Evolutionary conservation across 2,329 filamentous ascomycete genomes (phyloP).

Genomic region (Macrophomina tecta): DNA sequence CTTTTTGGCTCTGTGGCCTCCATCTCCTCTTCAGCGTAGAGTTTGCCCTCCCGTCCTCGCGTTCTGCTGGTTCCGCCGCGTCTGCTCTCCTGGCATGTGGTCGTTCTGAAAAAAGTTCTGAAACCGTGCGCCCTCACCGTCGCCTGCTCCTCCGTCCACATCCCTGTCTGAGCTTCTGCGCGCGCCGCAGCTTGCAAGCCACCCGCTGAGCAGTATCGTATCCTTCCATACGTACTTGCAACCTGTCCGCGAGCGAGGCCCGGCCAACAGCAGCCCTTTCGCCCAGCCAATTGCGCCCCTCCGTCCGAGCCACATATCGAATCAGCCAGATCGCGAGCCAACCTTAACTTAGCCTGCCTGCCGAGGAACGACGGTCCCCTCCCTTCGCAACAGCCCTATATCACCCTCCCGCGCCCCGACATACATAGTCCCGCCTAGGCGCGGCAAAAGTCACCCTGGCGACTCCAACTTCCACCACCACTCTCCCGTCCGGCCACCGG

Average conservation of each 20-base stretch:
- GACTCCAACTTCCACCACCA: constrained; percentile 45
- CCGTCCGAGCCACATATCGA: constrained; percentile 12
- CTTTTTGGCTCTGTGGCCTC: background rate
- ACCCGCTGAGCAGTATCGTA: constrained; percentile 5
- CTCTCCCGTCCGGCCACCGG: constrained; percentile 44
- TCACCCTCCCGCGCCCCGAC: constrained; percentile 1
- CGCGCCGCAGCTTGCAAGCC: constrained; percentile 4
- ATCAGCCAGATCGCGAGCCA: constrained; percentile 2
- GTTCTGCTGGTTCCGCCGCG: constrained; percentile 32
- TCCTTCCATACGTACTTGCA: background rate
- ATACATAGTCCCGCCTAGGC: background rate
- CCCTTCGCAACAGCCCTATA: constrained; percentile 20
- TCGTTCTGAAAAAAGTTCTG: constrained; percentile 7
- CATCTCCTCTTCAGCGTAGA: background rate
- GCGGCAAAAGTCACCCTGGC: constrained; percentile 42
- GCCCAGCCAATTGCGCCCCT: constrained; percentile 7
- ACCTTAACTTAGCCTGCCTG: constrained; percentile 13
- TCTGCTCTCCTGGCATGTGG: constrained; percentile 15
- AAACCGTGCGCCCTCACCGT: constrained; percentile 21
- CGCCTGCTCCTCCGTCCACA: constrained; percentile 19
- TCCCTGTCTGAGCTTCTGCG: constrained; percentile 25
- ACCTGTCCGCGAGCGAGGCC: constrained; percentile 6
- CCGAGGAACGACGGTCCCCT: constrained; percentile 13
- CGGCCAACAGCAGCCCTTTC: background rate
- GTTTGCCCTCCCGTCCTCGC: no score